Percentiles rank a stretch among this genome's conserved stretches.
Evolutionary conservation across 306 rosid species (phyloP).

Genomic region (Chamaecrista fasciculata): DNA sequence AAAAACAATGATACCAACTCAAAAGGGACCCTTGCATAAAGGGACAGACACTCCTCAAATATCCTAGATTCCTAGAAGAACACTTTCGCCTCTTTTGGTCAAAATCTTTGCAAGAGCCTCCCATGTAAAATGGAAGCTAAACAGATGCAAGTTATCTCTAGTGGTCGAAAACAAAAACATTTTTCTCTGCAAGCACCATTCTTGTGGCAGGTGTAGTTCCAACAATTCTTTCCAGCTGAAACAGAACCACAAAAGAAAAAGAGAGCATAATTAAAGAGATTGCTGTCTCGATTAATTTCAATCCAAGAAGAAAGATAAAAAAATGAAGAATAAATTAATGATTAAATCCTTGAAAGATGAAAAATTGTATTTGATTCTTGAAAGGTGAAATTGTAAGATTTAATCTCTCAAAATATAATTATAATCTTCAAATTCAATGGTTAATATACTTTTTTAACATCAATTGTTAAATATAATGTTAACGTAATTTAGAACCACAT

Average conservation of each 20-base stretch:
- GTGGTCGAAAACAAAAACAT: conserved; percentile 44
- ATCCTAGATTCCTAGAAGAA: background rate
- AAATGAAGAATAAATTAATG: no score
- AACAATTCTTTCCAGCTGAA: conserved; percentile 48
- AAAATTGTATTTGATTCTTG: no score
- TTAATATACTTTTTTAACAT: no score
- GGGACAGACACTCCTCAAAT: background rate
- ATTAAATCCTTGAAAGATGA: no score
- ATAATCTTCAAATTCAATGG: no score
- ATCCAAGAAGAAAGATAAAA: background rate
- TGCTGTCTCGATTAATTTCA: background rate
- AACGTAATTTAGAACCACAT: no score
- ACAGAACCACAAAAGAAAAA: background rate
- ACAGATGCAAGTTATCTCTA: conserved; percentile 17
- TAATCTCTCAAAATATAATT: no score
- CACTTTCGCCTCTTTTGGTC: background rate
- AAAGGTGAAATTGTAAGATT: no score
- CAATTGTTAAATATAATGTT: no score
- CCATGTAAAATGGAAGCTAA: background rate
- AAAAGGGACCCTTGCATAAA: background rate
- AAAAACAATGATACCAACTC: background rate
- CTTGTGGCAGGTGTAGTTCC: conserved; percentile 38
- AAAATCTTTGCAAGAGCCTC: conserved; percentile 8
- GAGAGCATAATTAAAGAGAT: background rate
- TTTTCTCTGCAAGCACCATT: conserved; percentile 41